Percentiles rank a stretch among this genome's conserved stretches.
Evolutionary conservation across 352 stramenopile genomes (phyloP).

Genomic region (Globisporangium middletonii): DNA sequence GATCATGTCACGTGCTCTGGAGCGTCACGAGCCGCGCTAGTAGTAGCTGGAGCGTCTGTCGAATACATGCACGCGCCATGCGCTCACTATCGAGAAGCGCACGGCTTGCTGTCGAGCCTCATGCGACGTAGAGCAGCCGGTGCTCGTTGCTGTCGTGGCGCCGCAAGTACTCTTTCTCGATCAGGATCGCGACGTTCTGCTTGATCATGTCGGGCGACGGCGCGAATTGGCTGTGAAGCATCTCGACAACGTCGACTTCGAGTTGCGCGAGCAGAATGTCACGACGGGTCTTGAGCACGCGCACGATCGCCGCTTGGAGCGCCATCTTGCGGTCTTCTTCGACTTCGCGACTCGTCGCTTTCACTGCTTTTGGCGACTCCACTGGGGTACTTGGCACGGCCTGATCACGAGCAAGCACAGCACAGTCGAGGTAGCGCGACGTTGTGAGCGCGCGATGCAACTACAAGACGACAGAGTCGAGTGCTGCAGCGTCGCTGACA

Average conservation of each 20-base stretch:
- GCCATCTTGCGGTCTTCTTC: conserved; percentile 87
- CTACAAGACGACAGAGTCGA: not conserved
- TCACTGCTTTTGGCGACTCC: conserved; percentile 55
- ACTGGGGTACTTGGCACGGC: conserved; percentile 56
- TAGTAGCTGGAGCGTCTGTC: not conserved
- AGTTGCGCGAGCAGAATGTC: conserved; percentile 66
- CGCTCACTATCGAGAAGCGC: too few species aligned
- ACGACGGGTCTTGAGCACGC: conserved; percentile 75
- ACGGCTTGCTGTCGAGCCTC: not conserved
- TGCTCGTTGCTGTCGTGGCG: conserved; percentile 55
- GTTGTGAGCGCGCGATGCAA: not conserved
- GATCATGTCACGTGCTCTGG: too few species aligned
- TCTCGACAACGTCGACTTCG: conserved; percentile 56
- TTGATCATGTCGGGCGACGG: conserved; percentile 52
- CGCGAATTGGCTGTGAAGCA: conserved; percentile 74
- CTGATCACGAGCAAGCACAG: conserved; percentile 4
- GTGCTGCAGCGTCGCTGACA: not conserved
- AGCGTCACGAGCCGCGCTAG: not conserved
- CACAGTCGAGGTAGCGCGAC: not conserved
- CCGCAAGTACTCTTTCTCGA: conserved; percentile 80
- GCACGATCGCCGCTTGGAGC: conserved; percentile 78
- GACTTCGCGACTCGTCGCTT: conserved; percentile 55
- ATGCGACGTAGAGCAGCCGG: conserved; percentile 71
- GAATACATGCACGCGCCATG: not conserved
- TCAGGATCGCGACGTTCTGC: conserved; percentile 77